A percentile compares a stretch with the other conserved stretches of the same genome.
phyloP scores from a whole-genome alignment of 208 protist species.

The Blechomonas ayalai region DNA sequence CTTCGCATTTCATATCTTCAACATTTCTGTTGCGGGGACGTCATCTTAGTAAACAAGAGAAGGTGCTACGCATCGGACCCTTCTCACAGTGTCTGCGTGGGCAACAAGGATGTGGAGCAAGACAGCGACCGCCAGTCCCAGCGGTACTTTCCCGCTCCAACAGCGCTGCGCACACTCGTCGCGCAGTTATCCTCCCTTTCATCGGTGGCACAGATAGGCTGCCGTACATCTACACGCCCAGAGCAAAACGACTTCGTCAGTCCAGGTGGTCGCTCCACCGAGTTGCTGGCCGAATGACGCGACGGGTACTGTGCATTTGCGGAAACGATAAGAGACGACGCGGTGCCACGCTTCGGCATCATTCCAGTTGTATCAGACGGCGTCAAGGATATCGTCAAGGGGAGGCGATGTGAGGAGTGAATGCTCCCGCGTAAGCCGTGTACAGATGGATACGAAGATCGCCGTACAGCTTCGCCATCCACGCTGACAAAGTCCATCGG shows the following conservation, averaged over 20 bases:
- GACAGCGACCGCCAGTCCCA: constrained; percentile 50
- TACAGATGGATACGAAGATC: too few species aligned
- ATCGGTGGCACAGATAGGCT: neutral
- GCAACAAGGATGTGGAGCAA: too few species aligned
- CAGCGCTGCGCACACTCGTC: constrained; percentile 15
- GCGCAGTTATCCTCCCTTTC: neutral
- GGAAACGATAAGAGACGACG: neutral
- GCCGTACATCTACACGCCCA: constrained; percentile 2
- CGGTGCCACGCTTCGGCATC: neutral
- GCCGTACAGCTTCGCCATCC: too few species aligned
- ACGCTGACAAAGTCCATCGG: too few species aligned
- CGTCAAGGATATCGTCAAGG: too few species aligned
- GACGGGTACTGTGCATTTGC: neutral
- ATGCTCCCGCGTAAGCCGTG: too few species aligned
- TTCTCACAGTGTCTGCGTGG: constrained; percentile 9
- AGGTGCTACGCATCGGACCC: neutral
- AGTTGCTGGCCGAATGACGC: neutral
- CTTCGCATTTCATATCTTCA: neutral
- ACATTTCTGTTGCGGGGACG: neutral
- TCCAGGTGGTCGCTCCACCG: constrained; percentile 1
- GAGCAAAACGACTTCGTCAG: too few species aligned
- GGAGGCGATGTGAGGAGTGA: too few species aligned
- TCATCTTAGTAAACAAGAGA: neutral
- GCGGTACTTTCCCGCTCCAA: constrained; percentile 21
- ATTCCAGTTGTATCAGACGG: too few species aligned